These are phyloP conservation scores for Candida namnaoensis DNA, from an alignment of 805 yeast genomes.

Conservation along the genomic window DNA sequence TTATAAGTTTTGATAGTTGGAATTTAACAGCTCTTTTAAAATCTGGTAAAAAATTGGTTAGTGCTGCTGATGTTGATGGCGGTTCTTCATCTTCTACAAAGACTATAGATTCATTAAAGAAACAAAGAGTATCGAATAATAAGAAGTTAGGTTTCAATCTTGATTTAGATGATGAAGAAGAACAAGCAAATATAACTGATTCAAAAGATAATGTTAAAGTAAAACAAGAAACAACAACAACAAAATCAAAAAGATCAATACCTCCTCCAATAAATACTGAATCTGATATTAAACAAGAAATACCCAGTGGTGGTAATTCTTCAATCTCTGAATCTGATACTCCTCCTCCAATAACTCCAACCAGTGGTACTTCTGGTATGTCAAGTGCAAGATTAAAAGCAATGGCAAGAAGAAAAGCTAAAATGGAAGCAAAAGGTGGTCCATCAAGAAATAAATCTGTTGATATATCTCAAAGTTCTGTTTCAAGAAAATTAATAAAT, in stretches of 20 bases:
- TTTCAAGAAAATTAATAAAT: conserved; percentile 42
- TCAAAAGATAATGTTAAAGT: conserved; percentile 4
- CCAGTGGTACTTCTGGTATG: conserved; percentile 19
- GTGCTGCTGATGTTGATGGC: conserved; percentile 6
- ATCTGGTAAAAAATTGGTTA: conserved; percentile 34
- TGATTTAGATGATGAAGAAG: conserved; percentile 15
- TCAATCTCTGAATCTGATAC: conserved; percentile 10
- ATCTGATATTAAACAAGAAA: conserved; percentile 3
- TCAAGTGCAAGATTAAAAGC: conserved; percentile 81
- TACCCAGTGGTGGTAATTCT: neutral
- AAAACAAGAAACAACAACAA: conserved; percentile 9
- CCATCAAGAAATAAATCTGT: conserved; percentile 39
- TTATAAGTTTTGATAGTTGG: conserved; percentile 44
- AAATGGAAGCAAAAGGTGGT: conserved; percentile 50
- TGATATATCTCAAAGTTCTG: conserved; percentile 64
- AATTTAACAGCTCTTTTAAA: conserved; percentile 37
- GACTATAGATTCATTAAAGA: conserved; percentile 31
- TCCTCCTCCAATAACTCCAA: conserved; percentile 8
- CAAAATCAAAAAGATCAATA: conserved; percentile 6
- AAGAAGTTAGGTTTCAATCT: conserved; percentile 35
- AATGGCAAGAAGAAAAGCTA: conserved; percentile 88
- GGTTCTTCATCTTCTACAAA: conserved; percentile 18
- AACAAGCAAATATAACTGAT: no score
- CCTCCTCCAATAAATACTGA: neutral
- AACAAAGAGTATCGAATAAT: conserved; percentile 37